Base-by-base conservation (phyloP, 805 yeast genomes). In the Wickerhamiella galacta region DNA sequence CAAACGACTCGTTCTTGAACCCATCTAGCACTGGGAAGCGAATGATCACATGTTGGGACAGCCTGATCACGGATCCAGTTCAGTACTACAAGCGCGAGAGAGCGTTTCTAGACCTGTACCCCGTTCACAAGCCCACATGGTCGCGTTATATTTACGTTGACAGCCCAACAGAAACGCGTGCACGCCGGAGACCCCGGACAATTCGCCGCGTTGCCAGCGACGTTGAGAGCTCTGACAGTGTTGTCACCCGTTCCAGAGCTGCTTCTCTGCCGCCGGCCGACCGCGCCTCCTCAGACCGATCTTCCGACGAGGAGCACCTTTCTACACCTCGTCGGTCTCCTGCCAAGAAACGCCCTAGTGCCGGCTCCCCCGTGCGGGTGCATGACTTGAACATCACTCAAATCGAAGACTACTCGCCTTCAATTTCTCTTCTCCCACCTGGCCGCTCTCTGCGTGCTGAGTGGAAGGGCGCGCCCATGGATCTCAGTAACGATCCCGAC, bases 381-480 rank as follows among this genome's bases (percentile, higher is more conserved):
- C 65, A 60, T 38, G 65, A 60, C 37, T 43, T 54, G 25, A 49
- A 46, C 28, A 33, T 39, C 30, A 43, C 46, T 17, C 53, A 55
- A 39, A 41, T 85, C 35, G 83, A 83, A 23, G 94, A 83, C 54
- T 82, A 64, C 54, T 72, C 81, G n/a, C 95, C 95, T 3, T 63
- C 77, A 14, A 43, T 70, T 10, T 47, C 61, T 2, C 63, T 77
- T 1, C 60, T 85, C 40, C 92, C 93, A 4, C 45, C 70, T 47
- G 59, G 66, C 36, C 73, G 76, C 57, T 72, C 81, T 42, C 63
- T 85, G 45, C 76, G 76, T 50, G 79, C 92, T 22, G 96, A 87
- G 54, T 87, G 98, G 98, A 87, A 85, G 59, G 98, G 96, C 8
- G 93, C 83, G 46, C 93, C 95, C 23, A 83, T 87, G 95, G 92